Evolutionary conservation across 2,329 filamentous ascomycete species (phyloP).

Genomic region (Bertia moriformis): DNA sequence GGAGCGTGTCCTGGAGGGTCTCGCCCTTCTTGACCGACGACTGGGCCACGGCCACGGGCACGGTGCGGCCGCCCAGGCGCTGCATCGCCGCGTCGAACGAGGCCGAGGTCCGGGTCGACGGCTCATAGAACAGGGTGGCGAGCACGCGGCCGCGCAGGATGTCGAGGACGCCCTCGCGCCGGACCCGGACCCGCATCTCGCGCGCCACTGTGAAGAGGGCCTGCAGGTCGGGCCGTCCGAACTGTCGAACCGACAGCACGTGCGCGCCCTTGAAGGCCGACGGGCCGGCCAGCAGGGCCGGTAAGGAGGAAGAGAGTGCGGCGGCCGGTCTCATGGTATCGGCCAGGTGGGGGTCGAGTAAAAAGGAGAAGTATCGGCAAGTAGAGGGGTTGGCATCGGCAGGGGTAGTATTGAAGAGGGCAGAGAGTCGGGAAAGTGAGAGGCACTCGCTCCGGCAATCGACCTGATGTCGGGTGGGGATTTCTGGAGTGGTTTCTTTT

Average conservation of each 20-base stretch:
- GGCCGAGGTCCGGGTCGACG: conserved; percentile 83
- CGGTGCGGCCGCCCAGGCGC: conserved; percentile 75
- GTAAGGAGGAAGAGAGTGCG: conserved; percentile 2
- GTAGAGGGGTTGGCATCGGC: too few species aligned
- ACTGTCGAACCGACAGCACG: conserved; percentile 82
- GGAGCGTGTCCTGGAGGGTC: conserved; percentile 82
- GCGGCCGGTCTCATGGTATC: too few species aligned
- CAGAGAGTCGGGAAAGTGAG: conserved; percentile 9
- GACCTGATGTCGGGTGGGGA: too few species aligned
- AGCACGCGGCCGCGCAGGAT: conserved; percentile 75
- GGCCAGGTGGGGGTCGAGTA: conserved; percentile 2
- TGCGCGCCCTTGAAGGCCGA: conserved; percentile 83
- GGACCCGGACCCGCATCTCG: conserved; percentile 91
- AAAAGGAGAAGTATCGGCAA: conserved; percentile 3
- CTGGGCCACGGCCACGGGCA: conserved; percentile 66
- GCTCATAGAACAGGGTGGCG: conserved; percentile 93
- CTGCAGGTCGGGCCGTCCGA: conserved; percentile 78
- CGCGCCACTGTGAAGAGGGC: conserved; percentile 90
- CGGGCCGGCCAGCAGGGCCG: conserved; percentile 47
- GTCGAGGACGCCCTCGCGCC: conserved; percentile 78
- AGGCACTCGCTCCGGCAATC: too few species aligned
- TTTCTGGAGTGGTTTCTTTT: too few species aligned
- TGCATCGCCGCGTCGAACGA: conserved; percentile 99
- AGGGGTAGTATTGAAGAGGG: too few species aligned
- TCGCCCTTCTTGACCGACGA: conserved; percentile 93